Evolutionary conservation across 495 filamentous ascomycete species (phyloP).

Genomic region (Penicillium parvum): DNA sequence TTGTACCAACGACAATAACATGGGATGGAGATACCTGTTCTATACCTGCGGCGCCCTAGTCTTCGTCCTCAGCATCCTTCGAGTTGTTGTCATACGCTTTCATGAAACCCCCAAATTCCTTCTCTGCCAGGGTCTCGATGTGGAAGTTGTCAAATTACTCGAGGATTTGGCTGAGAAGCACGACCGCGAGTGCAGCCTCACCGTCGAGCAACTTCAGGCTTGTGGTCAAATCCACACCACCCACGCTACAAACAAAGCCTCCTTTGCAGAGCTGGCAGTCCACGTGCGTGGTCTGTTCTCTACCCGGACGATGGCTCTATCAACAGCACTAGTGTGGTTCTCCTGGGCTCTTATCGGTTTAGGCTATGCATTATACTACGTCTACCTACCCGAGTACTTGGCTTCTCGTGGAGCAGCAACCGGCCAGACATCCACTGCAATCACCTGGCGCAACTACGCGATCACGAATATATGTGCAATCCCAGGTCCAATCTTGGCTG

Average conservation of each 20-base stretch:
- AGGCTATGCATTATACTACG: constrained; percentile 31
- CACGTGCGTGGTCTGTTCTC: constrained; percentile 13
- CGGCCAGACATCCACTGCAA: constrained; percentile 25
- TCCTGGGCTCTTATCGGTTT: constrained; percentile 40
- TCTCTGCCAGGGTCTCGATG: constrained; percentile 15
- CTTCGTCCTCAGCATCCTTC: constrained; percentile 13
- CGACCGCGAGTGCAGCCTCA: constrained; percentile 8
- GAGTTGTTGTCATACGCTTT: constrained; percentile 17
- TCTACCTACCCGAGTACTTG: constrained; percentile 36
- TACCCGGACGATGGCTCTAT: constrained; percentile 17
- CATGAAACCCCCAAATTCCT: constrained; percentile 19
- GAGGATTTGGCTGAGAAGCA: constrained; percentile 13
- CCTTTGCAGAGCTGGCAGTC: constrained; percentile 10
- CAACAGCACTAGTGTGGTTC: constrained; percentile 28
- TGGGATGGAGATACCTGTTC: constrained; percentile 19
- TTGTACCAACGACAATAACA: constrained; percentile 17
- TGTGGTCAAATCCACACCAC: constrained; percentile 11
- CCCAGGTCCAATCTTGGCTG: constrained; percentile 37
- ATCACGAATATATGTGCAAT: constrained; percentile 40
- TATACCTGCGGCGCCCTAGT: constrained; percentile 16
- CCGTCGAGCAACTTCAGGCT: constrained; percentile 12
- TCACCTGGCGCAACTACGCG: constrained; percentile 42
- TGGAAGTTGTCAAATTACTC: constrained; percentile 11
- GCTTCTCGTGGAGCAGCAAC: constrained; percentile 27
- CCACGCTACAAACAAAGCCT: constrained; percentile 7